Evolutionary conservation across 257 asterid species (phyloP), one percentile per base, ranked within the genome.

Genomic region (Solanum tarijense): DNA sequence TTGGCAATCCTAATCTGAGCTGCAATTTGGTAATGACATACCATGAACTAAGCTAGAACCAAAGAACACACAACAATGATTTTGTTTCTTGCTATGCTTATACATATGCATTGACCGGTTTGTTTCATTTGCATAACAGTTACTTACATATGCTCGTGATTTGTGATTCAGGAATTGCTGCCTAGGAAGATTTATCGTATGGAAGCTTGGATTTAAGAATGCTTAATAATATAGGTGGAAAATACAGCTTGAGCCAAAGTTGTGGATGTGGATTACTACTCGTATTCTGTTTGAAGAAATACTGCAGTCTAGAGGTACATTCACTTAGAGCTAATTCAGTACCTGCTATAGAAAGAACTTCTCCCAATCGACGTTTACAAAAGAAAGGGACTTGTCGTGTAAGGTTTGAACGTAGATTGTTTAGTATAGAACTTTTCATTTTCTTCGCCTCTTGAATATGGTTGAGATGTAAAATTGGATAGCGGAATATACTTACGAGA

Each of bases 141-240:
- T 32, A 48, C 68, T 66, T 36, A 83, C 52, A 34, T 41, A 89
- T 35, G 25, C 48, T 73, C 34, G 23, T 89, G 36, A 36, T 11
- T 87, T 87, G 55, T 87, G 58, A 83, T 89, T 62, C 96, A 95
- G 98, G 96, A 90, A 92, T 93, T 88, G 95, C 96, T 88, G 94
- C 94, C 87, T 94, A 94, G 94, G 94, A 90, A 88, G 82, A 84
- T 36, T 66, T 82, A 83, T 90, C 66, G 82, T 83, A 82, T 75
- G 89, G 94, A 87, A 69, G 48, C 16, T 43, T 41, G 83, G 88
- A 71, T 88, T 89, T 89, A 72, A 83, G 36, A 71, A 87, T 89
- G 92, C 86, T 85, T 88, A 86, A 35, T 88, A 86, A 35, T 89
- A 93, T 91, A 92, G 96, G 93, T 91, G 81, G 88, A 89, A 87